These are phyloP conservation scores for Bonia amplexicaulis DNA, from an alignment of 176 grass and related monocot species.

Conservation along the genomic window DNA sequence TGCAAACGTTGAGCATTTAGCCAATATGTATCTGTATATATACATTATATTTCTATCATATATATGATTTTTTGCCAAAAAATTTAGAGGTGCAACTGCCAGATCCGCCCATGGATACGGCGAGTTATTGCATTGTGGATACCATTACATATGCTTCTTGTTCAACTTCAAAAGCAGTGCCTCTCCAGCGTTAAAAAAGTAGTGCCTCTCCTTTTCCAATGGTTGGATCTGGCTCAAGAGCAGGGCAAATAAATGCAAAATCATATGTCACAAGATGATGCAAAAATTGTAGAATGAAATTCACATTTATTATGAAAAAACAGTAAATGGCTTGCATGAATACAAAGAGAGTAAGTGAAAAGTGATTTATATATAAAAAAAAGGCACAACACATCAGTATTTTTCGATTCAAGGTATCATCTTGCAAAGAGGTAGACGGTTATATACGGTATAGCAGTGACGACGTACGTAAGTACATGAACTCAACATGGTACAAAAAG, in stretches of 20 bases:
- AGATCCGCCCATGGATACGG: no score
- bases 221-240: neutral
- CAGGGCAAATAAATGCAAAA: neutral
- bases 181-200: no score
- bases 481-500: neutral
- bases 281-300: neutral
- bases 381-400: no score
- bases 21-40: no score
- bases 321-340: neutral
- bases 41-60: no score
- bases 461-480: neutral
- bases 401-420: neutral
- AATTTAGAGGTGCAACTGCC: no score
- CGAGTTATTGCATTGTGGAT: no score
- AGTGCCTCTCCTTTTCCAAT: neutral
- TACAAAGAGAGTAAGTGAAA: no score
- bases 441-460: neutral
- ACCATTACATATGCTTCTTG: neutral
- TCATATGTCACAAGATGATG: neutral
- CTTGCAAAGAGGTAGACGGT: neutral
- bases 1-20: no score
- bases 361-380: no score
- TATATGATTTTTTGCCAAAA: no score
- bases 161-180: neutral
- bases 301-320: neutral